phyloP scores from a whole-genome alignment of 2,329 filamentous ascomycete species.

The Onygenales sp. region DNA sequence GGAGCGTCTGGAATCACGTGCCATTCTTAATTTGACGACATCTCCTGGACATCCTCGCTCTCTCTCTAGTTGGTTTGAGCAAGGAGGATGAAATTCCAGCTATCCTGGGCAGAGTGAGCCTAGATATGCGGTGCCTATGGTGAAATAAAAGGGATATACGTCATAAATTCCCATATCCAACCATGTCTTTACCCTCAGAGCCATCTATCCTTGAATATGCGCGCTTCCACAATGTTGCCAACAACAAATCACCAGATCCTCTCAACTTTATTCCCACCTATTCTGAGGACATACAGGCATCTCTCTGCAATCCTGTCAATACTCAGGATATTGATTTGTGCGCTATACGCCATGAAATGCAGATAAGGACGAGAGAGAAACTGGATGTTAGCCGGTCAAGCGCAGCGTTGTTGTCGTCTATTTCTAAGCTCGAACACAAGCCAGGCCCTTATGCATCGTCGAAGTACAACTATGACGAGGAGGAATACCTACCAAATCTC shows the following conservation, averaged over 20 bases:
- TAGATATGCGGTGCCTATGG: neutral
- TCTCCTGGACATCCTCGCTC: neutral
- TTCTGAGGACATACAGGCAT: conserved; percentile 2
- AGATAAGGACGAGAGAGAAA: conserved; percentile 20
- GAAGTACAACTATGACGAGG: conserved; percentile 11
- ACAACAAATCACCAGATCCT: conserved; percentile 25
- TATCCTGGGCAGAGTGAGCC: neutral
- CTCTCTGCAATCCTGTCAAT: conserved; percentile 10
- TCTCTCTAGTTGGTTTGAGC: neutral
- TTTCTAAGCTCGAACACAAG: conserved; percentile 10
- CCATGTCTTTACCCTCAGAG: conserved; percentile 17
- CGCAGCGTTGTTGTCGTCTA: conserved; percentile 22
- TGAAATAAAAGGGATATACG: neutral
- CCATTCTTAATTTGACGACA: neutral
- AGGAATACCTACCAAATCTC: conserved; percentile 14
- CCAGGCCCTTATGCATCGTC: no score
- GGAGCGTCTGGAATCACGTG: neutral
- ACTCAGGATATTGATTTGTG: neutral
- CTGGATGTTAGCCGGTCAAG: conserved; percentile 23
- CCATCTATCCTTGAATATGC: conserved; percentile 39
- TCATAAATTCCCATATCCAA: neutral
- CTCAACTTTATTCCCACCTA: conserved; percentile 8
- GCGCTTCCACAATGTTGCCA: conserved; percentile 34
- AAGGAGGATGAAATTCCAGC: neutral
- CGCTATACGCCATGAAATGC: neutral